Base-by-base conservation (phyloP, 345 rosid species). In the Citrus unshiu region DNA sequence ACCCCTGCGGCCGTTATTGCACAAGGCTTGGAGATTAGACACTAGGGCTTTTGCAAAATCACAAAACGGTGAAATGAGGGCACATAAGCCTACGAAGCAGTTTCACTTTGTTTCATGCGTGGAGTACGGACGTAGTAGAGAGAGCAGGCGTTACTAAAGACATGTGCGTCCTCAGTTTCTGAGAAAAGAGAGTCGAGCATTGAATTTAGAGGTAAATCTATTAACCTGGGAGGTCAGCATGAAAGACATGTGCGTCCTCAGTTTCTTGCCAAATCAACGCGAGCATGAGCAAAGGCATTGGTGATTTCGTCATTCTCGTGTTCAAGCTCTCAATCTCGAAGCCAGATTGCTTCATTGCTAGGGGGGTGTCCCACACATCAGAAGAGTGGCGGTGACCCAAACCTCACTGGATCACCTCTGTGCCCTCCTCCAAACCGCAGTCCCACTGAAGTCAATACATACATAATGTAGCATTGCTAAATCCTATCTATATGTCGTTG, bases 261-360 rank as follows among this genome's bases (percentile, higher is more conserved):
- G 70, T 77, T 73, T 83, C 79, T 19, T 72, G 74, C 77, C 86
- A 80, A 80, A 72, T 83, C 81, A 1, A 77, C 74, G 13, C 62
- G 60, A 43, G 66, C 76, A 10, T 63, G 60, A 77, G 72, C 68
- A 2, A 76, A 43, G 22, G 60, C 59, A 43, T 1, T 9, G 22
- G 70, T 9, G 22, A 63, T 27, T 14, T 66, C 30, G 24, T 67
- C 68, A 18, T 65, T 56, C 27, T 5, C 22, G 5, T 24, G 57
- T 14, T 35, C 9, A 8, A 2, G 5, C 25, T 43, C 73, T n/a
- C 9, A 37, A 70, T 19, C 61, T 19, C 4, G 21, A 27, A 10
- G 25, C 7, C 51, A 9, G 60, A 6, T n/a, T 2, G 57, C 1
- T 6, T 18, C 35, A 19, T 10, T n/a, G 27, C 62, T 63, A 14